phyloP scores from a whole-genome alignment of 768 basidiomycete species.

The Calocybe gangraenosa region DNA sequence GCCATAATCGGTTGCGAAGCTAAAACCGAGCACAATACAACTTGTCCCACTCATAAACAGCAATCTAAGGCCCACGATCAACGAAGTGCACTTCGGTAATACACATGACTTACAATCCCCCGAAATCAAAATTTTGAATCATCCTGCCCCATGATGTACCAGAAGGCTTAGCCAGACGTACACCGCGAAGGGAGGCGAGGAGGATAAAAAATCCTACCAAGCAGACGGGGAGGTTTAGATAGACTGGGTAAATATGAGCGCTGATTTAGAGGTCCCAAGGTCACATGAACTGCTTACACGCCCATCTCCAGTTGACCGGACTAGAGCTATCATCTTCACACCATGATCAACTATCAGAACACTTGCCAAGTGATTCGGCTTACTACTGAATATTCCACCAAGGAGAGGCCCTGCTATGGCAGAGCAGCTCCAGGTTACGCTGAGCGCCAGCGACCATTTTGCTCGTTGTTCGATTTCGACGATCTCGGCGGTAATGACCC shows the following conservation, averaged over 20 bases:
- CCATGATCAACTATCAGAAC: constrained; percentile 12
- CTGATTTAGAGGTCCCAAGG: constrained; percentile 7
- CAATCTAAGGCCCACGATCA: constrained; percentile 36
- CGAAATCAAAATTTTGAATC: constrained; percentile 62
- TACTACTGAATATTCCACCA: constrained; percentile 80
- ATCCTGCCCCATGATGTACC: constrained; percentile 57
- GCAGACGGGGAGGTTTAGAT: constrained; percentile 78
- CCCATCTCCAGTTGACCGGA: constrained; percentile 74
- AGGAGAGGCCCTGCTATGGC: constrained; percentile 79
- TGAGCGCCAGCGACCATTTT: constrained; percentile 83
- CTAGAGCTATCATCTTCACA: constrained; percentile 27
- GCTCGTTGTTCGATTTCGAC: constrained; percentile 67
- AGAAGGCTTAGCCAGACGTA: constrained; percentile 40
- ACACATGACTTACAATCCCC: constrained; percentile 59
- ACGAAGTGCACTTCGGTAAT: constrained; percentile 1
- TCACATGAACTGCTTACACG: constrained; percentile 51
- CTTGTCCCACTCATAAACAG: constrained; percentile 75
- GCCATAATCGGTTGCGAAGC: constrained; percentile 62
- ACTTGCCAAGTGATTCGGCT: constrained; percentile 20
- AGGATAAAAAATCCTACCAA: constrained; percentile 55
- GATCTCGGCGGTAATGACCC: constrained; percentile 84
- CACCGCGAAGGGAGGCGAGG: constrained; percentile 52
- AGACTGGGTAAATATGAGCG: constrained; percentile 48
- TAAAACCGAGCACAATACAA: constrained; percentile 74
- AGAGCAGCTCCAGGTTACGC: constrained; percentile 83